Base-by-base conservation (phyloP, 306 rosid genomes). In the Malus domestica region DNA sequence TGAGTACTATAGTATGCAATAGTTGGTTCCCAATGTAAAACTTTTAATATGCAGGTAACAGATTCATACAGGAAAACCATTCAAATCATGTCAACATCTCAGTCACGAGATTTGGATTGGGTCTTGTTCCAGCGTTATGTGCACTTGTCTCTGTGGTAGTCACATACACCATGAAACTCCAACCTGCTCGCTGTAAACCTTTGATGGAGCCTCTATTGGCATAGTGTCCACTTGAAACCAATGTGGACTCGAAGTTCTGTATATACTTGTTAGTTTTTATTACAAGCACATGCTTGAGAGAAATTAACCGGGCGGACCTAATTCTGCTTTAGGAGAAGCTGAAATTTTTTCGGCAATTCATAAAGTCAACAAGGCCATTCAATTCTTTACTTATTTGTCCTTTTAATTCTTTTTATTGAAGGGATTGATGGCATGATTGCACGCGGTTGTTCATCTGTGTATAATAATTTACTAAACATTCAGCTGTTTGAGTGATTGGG, bases 61-160 rank as follows among this genome's bases (percentile, higher is more conserved):
- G 86, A 64, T 59, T 65, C 23, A 79, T 87, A 13, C 58, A 78
- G 4, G 74, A 25, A 78, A 40, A 60, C 72, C 77, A 65, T 65
- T 35, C 70, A 29, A 74, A 62, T 46, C 64, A 32, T 15, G 68
- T 70, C 16, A 32, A 83, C 69, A 10, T 87, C 74, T 89, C 98
- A 32, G 85, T 92, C 30, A 89, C 97, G 38, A 81, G 98, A 82
- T 32, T 86, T 22, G 98, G 98, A 29, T 86, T 90, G 82, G 97
- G 98, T 75, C 83, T 90, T 20, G 82, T 92, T 80, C 98, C 97
- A 2, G 91, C 97, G 52, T 1, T 83, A 33, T 89, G 91, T 86
- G 79, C 97, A 49, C 86, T 92, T 19, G 45, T 83, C 72, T 94
- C 92, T 10, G 84, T 89, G 59, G 75, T 66, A 45, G 92, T 95